Base-by-base conservation (phyloP, 768 basidiomycete species). In the Candolleomyces eurysporus region DNA sequence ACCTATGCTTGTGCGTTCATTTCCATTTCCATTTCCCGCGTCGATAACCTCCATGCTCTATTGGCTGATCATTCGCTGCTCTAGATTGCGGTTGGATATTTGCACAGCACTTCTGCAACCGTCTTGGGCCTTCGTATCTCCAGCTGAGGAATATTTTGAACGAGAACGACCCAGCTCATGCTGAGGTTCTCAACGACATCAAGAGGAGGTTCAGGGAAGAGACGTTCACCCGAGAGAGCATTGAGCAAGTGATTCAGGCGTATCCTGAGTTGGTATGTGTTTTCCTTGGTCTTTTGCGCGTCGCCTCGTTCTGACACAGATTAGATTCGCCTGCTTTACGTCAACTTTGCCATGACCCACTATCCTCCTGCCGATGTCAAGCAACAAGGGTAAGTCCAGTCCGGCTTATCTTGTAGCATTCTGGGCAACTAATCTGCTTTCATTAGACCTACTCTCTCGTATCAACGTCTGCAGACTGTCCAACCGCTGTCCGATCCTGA, bases 141-240 rank as follows among this genome's bases (percentile, higher is more conserved):
- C 90, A 91, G 49, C 84, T 99, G 63, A 92, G 87, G 79, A 94
- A 93, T 69, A 80, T 92, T 17, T 78, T 99, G 51, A 88, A 98
- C 73, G 97, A 98, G 76, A 80, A 83, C 50, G 94, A 98, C 73
- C 81, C 96, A 2, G 78, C 85, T 13, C 97, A 98, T 67, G 94
- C 92, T 5, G 94, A 96, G 66, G 96, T 98, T 14, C 79, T 99
- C 56, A 91, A 91, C 73, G 89, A 93, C 70, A 98, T 99, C 79
- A 96, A 98, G 81, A 88, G 89, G 48, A 82, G 96, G 51, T 97
- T 99, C 84, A 85, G 97, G 64, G 94, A 98, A 74, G 97, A 99
- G 78, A 98, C 96, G 0, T 99, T 96, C 75, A 99, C 96, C 5
- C 85, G 97, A 8, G 94, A 97, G 75, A 91, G 90, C 66, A 97